These are phyloP conservation scores for Forsythia viridissima DNA, from an alignment of 257 asterid genomes.

Conservation along the genomic window DNA sequence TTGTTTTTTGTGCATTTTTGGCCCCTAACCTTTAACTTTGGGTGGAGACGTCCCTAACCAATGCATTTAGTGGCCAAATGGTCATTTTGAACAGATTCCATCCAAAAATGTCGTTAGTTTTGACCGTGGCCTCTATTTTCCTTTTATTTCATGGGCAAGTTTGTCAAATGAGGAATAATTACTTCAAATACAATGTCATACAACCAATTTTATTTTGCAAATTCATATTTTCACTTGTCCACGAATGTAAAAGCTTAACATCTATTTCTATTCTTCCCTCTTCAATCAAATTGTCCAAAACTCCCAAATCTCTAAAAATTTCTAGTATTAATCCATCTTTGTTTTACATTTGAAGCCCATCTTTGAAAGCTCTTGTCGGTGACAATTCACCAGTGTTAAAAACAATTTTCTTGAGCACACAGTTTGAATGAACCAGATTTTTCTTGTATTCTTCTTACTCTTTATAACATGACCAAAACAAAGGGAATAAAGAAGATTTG, in stretches of 20 bases:
- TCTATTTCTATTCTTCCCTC: slow-evolving; percentile 54
- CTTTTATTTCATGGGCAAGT: too few species aligned
- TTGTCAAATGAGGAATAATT: too few species aligned
- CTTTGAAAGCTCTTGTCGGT: background rate
- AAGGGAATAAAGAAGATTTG: slow-evolving; percentile 4
- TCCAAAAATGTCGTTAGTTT: too few species aligned
- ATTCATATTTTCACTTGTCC: slow-evolving; percentile 75
- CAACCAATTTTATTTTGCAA: slow-evolving; percentile 92
- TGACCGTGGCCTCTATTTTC: too few species aligned
- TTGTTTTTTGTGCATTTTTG: too few species aligned
- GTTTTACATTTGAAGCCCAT: background rate
- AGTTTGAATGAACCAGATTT: background rate
- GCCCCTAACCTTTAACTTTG: too few species aligned
- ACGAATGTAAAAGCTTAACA: slow-evolving; percentile 72
- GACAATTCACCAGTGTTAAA: slow-evolving; percentile 7
- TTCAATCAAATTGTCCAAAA: slow-evolving; percentile 11
- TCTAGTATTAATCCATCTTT: background rate
- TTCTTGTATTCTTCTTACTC: slow-evolving; percentile 4
- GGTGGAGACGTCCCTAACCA: too few species aligned
- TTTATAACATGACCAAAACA: slow-evolving; percentile 13
- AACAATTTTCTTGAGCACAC: slow-evolving; percentile 4
- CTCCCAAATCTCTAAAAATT: slow-evolving; percentile 6
- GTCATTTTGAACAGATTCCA: too few species aligned
- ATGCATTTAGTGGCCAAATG: too few species aligned
- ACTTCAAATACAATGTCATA: slow-evolving; percentile 62